phyloP scores from a whole-genome alignment of 2,329 filamentous ascomycete species.

The Colletotrichum orchidophilum region DNA sequence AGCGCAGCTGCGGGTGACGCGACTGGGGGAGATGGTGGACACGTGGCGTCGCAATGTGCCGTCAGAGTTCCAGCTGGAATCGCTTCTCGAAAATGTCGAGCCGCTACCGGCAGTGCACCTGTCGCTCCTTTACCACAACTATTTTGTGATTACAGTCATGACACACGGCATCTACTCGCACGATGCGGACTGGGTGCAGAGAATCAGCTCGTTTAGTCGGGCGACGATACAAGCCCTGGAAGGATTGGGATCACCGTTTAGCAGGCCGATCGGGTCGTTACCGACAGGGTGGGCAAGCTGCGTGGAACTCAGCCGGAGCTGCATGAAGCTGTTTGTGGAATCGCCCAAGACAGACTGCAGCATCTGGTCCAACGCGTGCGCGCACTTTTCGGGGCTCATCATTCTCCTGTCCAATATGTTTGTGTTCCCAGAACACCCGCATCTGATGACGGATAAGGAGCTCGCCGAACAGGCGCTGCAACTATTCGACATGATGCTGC shows the following conservation, averaged over 20 bases:
- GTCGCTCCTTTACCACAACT: slow-evolving; percentile 49
- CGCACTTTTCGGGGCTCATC: slow-evolving; percentile 46
- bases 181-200: slow-evolving; percentile 48
- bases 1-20: slow-evolving; percentile 41
- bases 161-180: slow-evolving; percentile 51
- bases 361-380: slow-evolving; percentile 42
- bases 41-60: slow-evolving; percentile 49
- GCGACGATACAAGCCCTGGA: slow-evolving; percentile 39
- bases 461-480: slow-evolving; percentile 40
- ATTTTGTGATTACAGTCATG: slow-evolving; percentile 46
- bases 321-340: slow-evolving; percentile 44
- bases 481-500: slow-evolving; percentile 39
- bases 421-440: slow-evolving; percentile 39
- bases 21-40: slow-evolving; percentile 45
- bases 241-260: background rate
- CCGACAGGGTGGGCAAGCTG: slow-evolving; percentile 45
- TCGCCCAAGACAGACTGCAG: slow-evolving; percentile 43
- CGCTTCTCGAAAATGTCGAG: slow-evolving; percentile 36
- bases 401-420: slow-evolving; percentile 46
- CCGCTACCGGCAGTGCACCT: slow-evolving; percentile 44
- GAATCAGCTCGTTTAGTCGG: slow-evolving; percentile 41
- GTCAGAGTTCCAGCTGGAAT: slow-evolving; percentile 44
- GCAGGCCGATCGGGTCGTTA: slow-evolving; percentile 35
- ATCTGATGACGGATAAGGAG: slow-evolving; percentile 40
- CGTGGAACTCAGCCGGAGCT: slow-evolving; percentile 45